Percentiles rank a stretch among this genome's conserved stretches.
These are phyloP conservation scores for Dianthus caryophyllus DNA, from an alignment of 148 eudicot species.

Conservation along the genomic window DNA sequence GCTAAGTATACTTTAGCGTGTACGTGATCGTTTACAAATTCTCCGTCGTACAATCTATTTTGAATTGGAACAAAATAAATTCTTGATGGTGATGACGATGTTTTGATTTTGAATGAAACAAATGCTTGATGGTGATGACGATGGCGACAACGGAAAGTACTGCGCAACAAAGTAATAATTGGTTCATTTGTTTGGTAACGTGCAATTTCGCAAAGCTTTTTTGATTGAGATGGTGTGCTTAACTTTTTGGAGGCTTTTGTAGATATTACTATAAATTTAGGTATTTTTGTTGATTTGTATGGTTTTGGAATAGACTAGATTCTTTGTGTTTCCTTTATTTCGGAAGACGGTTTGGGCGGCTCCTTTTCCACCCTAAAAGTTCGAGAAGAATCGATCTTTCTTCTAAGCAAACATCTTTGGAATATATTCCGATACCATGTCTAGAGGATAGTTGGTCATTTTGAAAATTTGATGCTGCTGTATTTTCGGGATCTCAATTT, in stretches of 20 bases:
- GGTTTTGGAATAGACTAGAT: background rate
- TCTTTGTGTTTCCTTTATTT: background rate
- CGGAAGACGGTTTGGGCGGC: constrained; percentile 20
- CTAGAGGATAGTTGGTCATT: too few species aligned
- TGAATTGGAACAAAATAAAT: too few species aligned
- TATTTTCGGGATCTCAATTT: too few species aligned
- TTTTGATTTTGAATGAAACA: background rate
- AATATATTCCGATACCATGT: too few species aligned
- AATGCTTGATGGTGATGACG: too few species aligned
- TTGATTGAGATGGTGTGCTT: background rate
- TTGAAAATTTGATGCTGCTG: too few species aligned
- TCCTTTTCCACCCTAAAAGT: constrained; percentile 11
- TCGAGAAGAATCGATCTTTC: background rate
- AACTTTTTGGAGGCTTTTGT: background rate
- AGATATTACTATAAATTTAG: background rate
- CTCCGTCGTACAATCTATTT: too few species aligned
- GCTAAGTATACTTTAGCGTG: too few species aligned
- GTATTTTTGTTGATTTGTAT: background rate
- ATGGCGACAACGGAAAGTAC: background rate
- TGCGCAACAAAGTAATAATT: background rate
- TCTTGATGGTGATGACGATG: too few species aligned
- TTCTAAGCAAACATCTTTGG: too few species aligned
- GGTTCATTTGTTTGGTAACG: background rate
- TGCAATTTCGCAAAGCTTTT: background rate
- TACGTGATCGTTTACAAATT: too few species aligned